Evolutionary conservation across 2,329 filamentous ascomycete genomes (phyloP).

Genomic region (Cordyceps javanica): DNA sequence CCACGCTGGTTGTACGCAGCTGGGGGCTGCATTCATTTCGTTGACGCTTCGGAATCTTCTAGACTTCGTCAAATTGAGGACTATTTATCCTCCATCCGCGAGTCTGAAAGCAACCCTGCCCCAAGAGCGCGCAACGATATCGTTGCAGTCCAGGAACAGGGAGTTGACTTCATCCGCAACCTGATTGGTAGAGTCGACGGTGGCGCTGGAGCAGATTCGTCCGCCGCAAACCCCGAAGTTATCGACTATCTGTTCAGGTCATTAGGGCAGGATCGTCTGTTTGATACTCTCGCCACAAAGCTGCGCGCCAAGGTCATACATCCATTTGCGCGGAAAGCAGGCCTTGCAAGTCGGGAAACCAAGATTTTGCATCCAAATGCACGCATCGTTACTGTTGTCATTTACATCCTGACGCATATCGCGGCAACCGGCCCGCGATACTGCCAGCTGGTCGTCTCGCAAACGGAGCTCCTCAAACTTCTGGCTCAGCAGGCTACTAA

Average conservation of each 20-base stretch:
- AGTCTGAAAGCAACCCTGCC: slow-evolving; percentile 61
- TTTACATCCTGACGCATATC: slow-evolving; percentile 81
- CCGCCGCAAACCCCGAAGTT: slow-evolving; percentile 58
- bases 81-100: slow-evolving; percentile 47
- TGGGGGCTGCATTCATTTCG: slow-evolving; percentile 25
- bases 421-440: slow-evolving; percentile 76
- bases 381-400: slow-evolving; percentile 71
- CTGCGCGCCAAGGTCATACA: slow-evolving; percentile 57
- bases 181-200: slow-evolving; percentile 60
- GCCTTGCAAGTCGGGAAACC: slow-evolving; percentile 31
- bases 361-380: slow-evolving; percentile 51
- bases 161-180: slow-evolving; percentile 83
- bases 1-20: slow-evolving; percentile 29
- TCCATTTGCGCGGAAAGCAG: slow-evolving; percentile 41
- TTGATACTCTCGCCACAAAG: slow-evolving; percentile 75
- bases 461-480: slow-evolving; percentile 67
- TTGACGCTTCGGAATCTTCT: slow-evolving; percentile 32
- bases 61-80: slow-evolving; percentile 44
- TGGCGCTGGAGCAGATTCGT: slow-evolving; percentile 43
- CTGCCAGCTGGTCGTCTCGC: slow-evolving; percentile 68
- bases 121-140: slow-evolving; percentile 70
- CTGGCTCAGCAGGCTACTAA: slow-evolving; percentile 69
- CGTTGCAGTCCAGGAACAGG: slow-evolving; percentile 83
- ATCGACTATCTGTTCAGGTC: slow-evolving; percentile 76
- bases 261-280: slow-evolving; percentile 70